Evolutionary conservation across 106 monocot genomes (phyloP).

Genomic region (Chionographis japonica): DNA sequence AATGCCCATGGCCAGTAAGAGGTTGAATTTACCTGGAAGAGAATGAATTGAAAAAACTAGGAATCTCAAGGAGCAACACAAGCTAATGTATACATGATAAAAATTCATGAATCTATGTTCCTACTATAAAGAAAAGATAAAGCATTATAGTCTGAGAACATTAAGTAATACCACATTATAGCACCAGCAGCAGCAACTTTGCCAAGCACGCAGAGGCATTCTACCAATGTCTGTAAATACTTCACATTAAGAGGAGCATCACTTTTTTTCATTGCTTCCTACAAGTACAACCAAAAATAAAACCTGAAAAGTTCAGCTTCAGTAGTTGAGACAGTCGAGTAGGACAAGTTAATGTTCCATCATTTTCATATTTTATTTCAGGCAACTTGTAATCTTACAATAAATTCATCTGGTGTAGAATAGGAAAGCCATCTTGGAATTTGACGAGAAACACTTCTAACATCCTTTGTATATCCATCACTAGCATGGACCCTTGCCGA

Average conservation of each 20-base stretch:
- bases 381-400: slow-evolving; percentile 43
- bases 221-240: slow-evolving; percentile 84
- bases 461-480: slow-evolving; percentile 49
- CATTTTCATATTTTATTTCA: neutral
- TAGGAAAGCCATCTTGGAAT: slow-evolving; percentile 78
- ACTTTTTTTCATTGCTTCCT: slow-evolving; percentile 94
- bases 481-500: slow-evolving; percentile 24
- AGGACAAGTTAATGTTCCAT: neutral
- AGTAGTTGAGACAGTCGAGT: neutral
- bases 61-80: too few species aligned
- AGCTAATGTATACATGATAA: too few species aligned
- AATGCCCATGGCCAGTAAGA: too few species aligned
- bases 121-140: neutral
- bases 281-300: slow-evolving; percentile 7
- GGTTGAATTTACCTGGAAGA: too few species aligned
- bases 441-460: slow-evolving; percentile 47
- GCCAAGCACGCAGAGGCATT: slow-evolving; percentile 97
- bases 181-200: slow-evolving; percentile 99
- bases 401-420: slow-evolving; percentile 93
- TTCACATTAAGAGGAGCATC: slow-evolving; percentile 57
- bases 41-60: too few species aligned
- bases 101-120: too few species aligned
- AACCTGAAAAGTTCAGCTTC: neutral
- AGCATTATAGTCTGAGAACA: neutral
- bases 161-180: slow-evolving; percentile 64